Evolutionary conservation across 1,284 basidiomycete genomes (phyloP), one percentile per base, ranked within the genome.

Genomic region (Tremellales sp.): DNA sequence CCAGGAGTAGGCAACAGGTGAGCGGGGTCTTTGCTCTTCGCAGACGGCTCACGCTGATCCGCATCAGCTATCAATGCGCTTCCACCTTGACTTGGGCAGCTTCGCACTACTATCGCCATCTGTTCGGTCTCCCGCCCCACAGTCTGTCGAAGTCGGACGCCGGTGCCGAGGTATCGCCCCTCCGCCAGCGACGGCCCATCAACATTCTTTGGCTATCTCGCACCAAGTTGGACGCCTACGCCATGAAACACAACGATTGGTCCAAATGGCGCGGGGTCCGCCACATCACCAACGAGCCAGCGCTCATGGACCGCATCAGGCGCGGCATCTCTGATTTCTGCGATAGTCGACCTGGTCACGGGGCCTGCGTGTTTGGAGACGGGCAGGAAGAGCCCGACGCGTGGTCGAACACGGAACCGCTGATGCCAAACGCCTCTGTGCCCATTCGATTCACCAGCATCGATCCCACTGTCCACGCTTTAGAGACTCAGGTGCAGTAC

Each of bases 161-260:
- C 25, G 35, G 21, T 17, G 44, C 21, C 37, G 52, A 44, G 21
- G n/a, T n/a, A n/a, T n/a, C n/a, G n/a, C n/a, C n/a, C n/a, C n/a
- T n/a, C n/a, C n/a, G n/a, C n/a, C 47, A 36, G 21, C 52, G 53
- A 6, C 40, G 47, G 25, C 53, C 60, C 0, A 61, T 73, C 51
- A 68, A 72, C 47, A 58, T 73, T 10, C 61, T 73, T 2, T 73
- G 65, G 62, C 54, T 73, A 3, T 64, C 64, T 2, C 52, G 71
- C 7, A 55, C 56, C 2, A 67, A 68, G 43, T 57, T 70, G 15
- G 66, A 71, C 40, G 40, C 41, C 22, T 62, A 62, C 48, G 57
- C 66, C 1, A 45, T 60, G 40, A 49, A 52, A 12, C 52, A 66
- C 31, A 49, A 60, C 43, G 63, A 69, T 36, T 64, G 62, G 61